These are phyloP conservation scores for Ascochyta clinopodiicola DNA, from an alignment of 2,329 filamentous ascomycete genomes.

Conservation along the genomic window DNA sequence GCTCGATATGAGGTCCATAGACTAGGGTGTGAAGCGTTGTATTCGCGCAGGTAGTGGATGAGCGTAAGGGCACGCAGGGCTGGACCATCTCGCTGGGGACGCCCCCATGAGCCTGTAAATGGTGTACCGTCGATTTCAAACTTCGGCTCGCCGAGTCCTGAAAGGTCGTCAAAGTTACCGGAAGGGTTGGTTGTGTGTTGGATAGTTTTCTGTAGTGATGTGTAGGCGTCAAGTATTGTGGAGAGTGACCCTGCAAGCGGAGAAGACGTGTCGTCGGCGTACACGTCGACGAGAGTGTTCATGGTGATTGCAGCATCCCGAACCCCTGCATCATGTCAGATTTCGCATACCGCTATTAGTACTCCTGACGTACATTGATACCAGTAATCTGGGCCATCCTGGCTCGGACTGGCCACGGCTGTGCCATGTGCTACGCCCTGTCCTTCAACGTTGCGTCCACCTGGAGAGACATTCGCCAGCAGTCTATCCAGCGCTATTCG, in stretches of 20 bases:
- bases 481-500: constrained; percentile 46
- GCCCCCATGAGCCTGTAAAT: constrained; percentile 50
- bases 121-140: constrained; percentile 50
- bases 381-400: constrained; percentile 51
- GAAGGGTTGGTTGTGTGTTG: constrained; percentile 51
- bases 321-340: constrained; percentile 42
- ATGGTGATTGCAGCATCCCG: constrained; percentile 55
- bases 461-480: constrained; percentile 52
- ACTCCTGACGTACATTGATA: constrained; percentile 48
- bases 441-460: constrained; percentile 47
- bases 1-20: constrained; percentile 39
- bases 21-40: constrained; percentile 50
- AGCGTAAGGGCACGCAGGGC: constrained; percentile 52
- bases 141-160: constrained; percentile 53
- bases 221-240: constrained; percentile 43
- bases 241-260: constrained; percentile 35
- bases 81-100: constrained; percentile 54
- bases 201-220: constrained; percentile 43
- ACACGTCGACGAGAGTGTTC: constrained; percentile 50
- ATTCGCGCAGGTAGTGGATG: constrained; percentile 50
- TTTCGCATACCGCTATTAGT: no score
- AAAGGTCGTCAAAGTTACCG: constrained; percentile 44
- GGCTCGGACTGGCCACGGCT: constrained; percentile 54
- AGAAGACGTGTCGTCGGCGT: constrained; percentile 42
- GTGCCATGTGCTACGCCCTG: constrained; percentile 47